phyloP scores from a whole-genome alignment of 352 stramenopile genomes.

The Globisporangium nodosum region DNA sequence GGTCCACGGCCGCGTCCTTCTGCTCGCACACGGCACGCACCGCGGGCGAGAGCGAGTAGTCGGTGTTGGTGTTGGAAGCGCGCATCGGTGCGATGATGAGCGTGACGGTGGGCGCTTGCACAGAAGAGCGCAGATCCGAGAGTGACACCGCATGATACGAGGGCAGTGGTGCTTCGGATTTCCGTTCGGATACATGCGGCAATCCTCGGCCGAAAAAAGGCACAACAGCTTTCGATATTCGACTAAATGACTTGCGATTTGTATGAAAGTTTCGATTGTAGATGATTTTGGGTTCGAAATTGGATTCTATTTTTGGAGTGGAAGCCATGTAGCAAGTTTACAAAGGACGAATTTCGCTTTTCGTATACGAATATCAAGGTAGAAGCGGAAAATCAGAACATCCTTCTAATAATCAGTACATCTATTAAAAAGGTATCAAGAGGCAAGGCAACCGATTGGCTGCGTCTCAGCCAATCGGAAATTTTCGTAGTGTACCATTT shows the following conservation, averaged over 20 bases:
- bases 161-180: not conserved
- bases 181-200: not conserved
- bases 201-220: not conserved
- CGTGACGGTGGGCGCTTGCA: not conserved
- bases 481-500: too few species aligned
- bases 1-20: slow-evolving; percentile 32
- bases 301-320: not conserved
- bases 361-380: too few species aligned
- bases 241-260: not conserved
- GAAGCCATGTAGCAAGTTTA: not conserved
- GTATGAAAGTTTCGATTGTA: not conserved
- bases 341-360: too few species aligned
- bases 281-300: not conserved
- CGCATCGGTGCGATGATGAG: not conserved
- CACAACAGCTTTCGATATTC: not conserved
- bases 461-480: too few species aligned
- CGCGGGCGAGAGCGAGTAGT: slow-evolving; percentile 32
- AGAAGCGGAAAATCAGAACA: too few species aligned
- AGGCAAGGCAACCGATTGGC: too few species aligned
- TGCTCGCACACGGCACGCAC: slow-evolving; percentile 43
- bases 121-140: not conserved
- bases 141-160: not conserved
- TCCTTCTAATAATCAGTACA: too few species aligned
- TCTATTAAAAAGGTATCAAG: too few species aligned
- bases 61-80: not conserved